phyloP scores from a whole-genome alignment of 208 protist species.

The Acanthamoeba culbertsoni region DNA sequence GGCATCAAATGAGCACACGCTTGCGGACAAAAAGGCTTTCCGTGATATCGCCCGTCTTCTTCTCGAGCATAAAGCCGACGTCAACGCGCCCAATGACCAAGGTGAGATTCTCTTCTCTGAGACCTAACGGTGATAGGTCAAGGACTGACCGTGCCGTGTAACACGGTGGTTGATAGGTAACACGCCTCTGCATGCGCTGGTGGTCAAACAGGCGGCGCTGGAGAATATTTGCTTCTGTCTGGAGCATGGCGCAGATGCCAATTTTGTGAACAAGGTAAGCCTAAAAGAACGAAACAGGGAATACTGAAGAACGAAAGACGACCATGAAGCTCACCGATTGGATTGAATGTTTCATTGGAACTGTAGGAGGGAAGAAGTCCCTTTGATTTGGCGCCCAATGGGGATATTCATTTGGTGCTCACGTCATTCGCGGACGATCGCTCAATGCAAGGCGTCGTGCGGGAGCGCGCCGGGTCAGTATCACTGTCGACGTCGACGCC shows the following conservation, averaged over 20 bases:
- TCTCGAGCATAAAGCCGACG: not conserved
- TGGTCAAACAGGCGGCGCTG: not conserved
- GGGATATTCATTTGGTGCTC: not conserved
- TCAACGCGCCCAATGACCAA: slow-evolving; percentile 16
- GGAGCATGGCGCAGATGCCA: not conserved
- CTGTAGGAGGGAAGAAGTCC: not conserved
- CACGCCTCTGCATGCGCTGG: not conserved
- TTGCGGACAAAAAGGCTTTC: not conserved
- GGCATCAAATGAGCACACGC: not conserved
- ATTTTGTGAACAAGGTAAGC: not conserved
- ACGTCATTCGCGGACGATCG: not conserved
- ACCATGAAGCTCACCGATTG: no score
- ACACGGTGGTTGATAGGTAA: not conserved
- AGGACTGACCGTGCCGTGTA: no score
- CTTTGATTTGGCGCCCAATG: not conserved
- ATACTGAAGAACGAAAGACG: not conserved
- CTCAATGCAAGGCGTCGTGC: not conserved
- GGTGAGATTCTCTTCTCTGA: not conserved
- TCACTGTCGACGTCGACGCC: not conserved
- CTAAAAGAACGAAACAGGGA: no score
- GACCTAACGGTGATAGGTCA: no score
- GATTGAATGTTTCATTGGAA: not conserved
- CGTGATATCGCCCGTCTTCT: not conserved
- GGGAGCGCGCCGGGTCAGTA: not conserved
- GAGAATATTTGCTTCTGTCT: slow-evolving; percentile 2